Conservation (phyloP, 768 basidiomycete species). For the Tremella yokohamensis region DNA sequence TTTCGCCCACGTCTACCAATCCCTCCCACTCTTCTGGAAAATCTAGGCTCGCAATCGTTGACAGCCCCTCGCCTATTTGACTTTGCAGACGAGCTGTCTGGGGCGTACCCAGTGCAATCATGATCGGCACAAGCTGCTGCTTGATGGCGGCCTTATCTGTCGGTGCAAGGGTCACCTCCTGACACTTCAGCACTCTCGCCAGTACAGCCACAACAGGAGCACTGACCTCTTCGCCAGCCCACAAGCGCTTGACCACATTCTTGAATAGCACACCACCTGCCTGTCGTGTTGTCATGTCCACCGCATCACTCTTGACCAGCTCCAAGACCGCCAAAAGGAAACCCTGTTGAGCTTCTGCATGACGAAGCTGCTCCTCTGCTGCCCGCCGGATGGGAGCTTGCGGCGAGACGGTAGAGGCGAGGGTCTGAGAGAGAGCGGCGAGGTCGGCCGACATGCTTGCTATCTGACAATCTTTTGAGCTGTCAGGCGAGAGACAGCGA, state of each 20-base stretch:
- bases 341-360: slow-evolving; percentile 66
- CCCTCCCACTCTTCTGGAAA: slow-evolving; percentile 85
- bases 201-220: too few species aligned
- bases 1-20: slow-evolving; percentile 74
- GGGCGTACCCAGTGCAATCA: slow-evolving; percentile 76
- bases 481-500: too few species aligned
- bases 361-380: slow-evolving; percentile 72
- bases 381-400: slow-evolving; percentile 68
- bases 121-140: slow-evolving; percentile 76
- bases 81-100: slow-evolving; percentile 55
- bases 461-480: too few species aligned
- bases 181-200: not conserved
- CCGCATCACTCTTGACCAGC: slow-evolving; percentile 64
- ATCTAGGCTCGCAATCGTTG: slow-evolving; percentile 84
- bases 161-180: slow-evolving; percentile 56
- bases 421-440: slow-evolving; percentile 36
- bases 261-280: slow-evolving; percentile 88
- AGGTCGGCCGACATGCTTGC: slow-evolving; percentile 11
- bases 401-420: slow-evolving; percentile 66
- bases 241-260: slow-evolving; percentile 78
- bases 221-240: slow-evolving; percentile 70
- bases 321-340: slow-evolving; percentile 75
- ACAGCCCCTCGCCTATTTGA: slow-evolving; percentile 88
- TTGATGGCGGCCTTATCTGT: slow-evolving; percentile 72
- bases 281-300: slow-evolving; percentile 65